A percentile compares a stretch with the other conserved stretches of the same genome.
Conservation (phyloP, 805 yeast species). For the Yarrowia deformans region DNA sequence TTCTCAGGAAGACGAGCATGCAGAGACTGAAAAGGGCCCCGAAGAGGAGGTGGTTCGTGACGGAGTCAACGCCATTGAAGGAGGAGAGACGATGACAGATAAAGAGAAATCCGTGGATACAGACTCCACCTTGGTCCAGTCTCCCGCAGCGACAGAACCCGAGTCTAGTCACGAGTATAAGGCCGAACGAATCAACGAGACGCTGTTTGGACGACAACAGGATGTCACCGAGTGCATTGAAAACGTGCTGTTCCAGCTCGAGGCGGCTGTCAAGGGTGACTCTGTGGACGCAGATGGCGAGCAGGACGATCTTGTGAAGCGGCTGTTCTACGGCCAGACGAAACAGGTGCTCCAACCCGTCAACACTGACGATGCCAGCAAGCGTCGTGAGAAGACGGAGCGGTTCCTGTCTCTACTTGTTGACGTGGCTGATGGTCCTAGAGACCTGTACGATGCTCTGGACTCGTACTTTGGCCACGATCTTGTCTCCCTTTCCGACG, state of each 20-base stretch:
- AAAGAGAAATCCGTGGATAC: constrained; percentile 24
- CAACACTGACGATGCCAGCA: constrained; percentile 48
- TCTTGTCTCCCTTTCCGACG: constrained; percentile 67
- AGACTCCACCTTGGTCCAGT: constrained; percentile 17
- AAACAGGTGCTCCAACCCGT: constrained; percentile 67
- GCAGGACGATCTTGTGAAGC: constrained; percentile 81
- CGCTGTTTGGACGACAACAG: constrained; percentile 81
- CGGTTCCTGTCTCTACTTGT: constrained; percentile 82
- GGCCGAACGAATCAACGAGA: constrained; percentile 52
- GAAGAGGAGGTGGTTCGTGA: constrained; percentile 41
- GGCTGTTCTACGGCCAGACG: constrained; percentile 83
- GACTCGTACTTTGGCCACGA: constrained; percentile 84
- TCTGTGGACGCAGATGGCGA: constrained; percentile 72
- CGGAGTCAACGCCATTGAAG: neutral
- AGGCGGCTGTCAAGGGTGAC: constrained; percentile 80
- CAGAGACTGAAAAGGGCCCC: constrained; percentile 46
- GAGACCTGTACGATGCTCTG: constrained; percentile 86
- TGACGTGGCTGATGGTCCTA: constrained; percentile 87
- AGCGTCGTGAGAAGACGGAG: constrained; percentile 66
- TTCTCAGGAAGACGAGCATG: constrained; percentile 27
- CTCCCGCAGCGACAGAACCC: neutral
- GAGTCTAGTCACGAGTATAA: constrained; percentile 27
- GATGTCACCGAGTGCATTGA: constrained; percentile 98
- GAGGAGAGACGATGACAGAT: neutral
- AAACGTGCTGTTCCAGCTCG: constrained; percentile 88